Conservation (phyloP, 2,329 filamentous ascomycete species). For the Colletotrichum endophyticum region DNA sequence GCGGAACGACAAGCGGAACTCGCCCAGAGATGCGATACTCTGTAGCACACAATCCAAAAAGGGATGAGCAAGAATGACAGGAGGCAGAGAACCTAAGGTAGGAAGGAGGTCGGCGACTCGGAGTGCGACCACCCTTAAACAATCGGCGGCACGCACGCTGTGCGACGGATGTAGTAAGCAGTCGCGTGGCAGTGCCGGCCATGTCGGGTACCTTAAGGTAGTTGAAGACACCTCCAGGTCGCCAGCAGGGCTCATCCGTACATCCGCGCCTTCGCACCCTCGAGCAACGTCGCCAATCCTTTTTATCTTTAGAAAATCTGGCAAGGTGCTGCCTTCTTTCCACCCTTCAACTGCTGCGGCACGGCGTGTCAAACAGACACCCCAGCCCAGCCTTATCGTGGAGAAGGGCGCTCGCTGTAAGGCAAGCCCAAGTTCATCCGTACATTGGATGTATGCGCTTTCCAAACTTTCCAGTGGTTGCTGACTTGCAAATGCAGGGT, state of each 20-base stretch:
- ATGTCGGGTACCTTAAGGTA: neutral
- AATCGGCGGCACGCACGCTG: neutral
- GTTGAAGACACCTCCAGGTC: neutral
- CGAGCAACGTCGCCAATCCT: neutral
- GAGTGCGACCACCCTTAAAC: neutral
- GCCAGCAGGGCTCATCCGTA: neutral
- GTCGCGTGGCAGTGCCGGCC: conserved; percentile 15
- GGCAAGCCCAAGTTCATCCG: neutral
- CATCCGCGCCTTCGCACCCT: neutral
- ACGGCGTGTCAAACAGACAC: neutral
- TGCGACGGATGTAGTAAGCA: conserved; percentile 5
- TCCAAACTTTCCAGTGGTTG: neutral
- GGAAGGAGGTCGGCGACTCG: neutral
- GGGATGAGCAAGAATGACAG: neutral
- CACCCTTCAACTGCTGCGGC: neutral
- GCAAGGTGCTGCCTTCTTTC: neutral
- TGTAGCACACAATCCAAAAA: neutral
- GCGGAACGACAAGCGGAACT: neutral
- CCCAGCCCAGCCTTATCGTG: neutral
- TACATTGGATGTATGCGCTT: neutral
- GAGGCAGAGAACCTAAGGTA: neutral
- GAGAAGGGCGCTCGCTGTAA: neutral
- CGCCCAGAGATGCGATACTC: neutral
- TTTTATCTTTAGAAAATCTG: neutral
- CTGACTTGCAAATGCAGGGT: neutral